These are phyloP conservation scores for Fonsecaea nubica DNA, from an alignment of 2,329 filamentous ascomycete genomes.

Conservation along the genomic window DNA sequence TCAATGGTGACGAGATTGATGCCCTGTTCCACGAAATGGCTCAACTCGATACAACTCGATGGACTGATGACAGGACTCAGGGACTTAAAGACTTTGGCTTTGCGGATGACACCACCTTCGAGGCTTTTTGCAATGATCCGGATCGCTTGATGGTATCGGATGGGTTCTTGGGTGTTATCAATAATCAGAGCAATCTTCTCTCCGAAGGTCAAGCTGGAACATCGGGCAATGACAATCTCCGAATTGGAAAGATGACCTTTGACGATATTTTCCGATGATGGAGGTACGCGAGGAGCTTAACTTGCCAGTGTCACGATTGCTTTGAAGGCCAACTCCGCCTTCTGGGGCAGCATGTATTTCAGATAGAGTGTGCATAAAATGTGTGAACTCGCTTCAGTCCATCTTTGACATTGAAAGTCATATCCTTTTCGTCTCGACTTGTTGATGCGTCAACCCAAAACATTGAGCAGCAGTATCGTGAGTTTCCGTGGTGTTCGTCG, in stretches of 20 bases:
- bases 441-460: too few species aligned
- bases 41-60: constrained; percentile 54
- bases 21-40: constrained; percentile 55
- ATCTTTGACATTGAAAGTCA: not conserved
- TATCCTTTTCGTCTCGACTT: too few species aligned
- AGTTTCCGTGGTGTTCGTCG: too few species aligned
- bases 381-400: not conserved
- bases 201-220: constrained; percentile 1
- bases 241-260: constrained; percentile 14
- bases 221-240: not conserved
- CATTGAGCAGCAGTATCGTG: too few species aligned
- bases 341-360: not conserved
- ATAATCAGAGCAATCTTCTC: constrained; percentile 13
- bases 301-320: not conserved
- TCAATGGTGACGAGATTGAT: constrained; percentile 47
- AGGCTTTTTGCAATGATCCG: constrained; percentile 54
- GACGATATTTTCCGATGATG: constrained; percentile 11
- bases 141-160: constrained; percentile 44
- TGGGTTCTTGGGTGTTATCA: constrained; percentile 24
- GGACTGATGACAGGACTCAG: constrained; percentile 51
- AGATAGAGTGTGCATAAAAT: not conserved
- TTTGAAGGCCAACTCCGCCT: not conserved
- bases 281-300: not conserved
- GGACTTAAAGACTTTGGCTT: constrained; percentile 54
- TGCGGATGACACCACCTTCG: constrained; percentile 52